Percentiles rank a stretch among this genome's conserved stretches.
These are phyloP conservation scores for Pleomassaria siparia DNA, from an alignment of 2,329 filamentous ascomycete species.

Conservation along the genomic window DNA sequence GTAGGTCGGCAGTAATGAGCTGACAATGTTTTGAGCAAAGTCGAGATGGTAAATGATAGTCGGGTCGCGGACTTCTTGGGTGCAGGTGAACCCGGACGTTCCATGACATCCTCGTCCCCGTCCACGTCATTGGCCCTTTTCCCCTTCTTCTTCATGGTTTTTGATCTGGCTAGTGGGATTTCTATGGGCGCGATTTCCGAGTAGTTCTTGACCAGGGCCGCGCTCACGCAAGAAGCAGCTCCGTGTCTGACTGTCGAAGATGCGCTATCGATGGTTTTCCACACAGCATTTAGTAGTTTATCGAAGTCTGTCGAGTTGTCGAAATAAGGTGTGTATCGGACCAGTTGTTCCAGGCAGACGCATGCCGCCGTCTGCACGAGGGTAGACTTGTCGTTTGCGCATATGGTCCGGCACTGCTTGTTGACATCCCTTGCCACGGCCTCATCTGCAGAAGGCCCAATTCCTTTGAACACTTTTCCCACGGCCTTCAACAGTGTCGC, in stretches of 20 bases:
- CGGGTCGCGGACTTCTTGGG: slow-evolving; percentile 71
- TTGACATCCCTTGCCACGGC: slow-evolving; percentile 82
- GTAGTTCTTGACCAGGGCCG: slow-evolving; percentile 79
- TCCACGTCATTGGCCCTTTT: slow-evolving; percentile 65
- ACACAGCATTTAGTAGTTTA: slow-evolving; percentile 76
- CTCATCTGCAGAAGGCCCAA: slow-evolving; percentile 80
- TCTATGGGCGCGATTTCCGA: slow-evolving; percentile 56
- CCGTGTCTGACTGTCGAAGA: slow-evolving; percentile 78
- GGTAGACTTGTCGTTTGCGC: slow-evolving; percentile 76
- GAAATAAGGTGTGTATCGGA: slow-evolving; percentile 76
- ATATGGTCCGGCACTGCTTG: slow-evolving; percentile 83
- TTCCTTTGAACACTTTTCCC: slow-evolving; percentile 73
- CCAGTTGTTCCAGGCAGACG: slow-evolving; percentile 73
- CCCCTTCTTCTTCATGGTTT: slow-evolving; percentile 70
- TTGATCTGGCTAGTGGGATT: slow-evolving; percentile 53
- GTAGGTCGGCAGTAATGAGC: slow-evolving; percentile 76
- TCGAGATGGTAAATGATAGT: slow-evolving; percentile 72
- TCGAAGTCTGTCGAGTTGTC: slow-evolving; percentile 90
- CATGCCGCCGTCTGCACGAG: slow-evolving; percentile 79
- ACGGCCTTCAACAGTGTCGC: slow-evolving; percentile 76
- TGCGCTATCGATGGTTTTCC: slow-evolving; percentile 82
- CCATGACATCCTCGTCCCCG: slow-evolving; percentile 71
- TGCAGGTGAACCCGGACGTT: slow-evolving; percentile 72
- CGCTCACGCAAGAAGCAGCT: slow-evolving; percentile 80
- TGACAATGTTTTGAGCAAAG: slow-evolving; percentile 78